Evolutionary conservation across 164 flowering plant species (phyloP), one percentile per base, ranked within the genome.

Genomic region (Chimonanthus salicifolius): DNA sequence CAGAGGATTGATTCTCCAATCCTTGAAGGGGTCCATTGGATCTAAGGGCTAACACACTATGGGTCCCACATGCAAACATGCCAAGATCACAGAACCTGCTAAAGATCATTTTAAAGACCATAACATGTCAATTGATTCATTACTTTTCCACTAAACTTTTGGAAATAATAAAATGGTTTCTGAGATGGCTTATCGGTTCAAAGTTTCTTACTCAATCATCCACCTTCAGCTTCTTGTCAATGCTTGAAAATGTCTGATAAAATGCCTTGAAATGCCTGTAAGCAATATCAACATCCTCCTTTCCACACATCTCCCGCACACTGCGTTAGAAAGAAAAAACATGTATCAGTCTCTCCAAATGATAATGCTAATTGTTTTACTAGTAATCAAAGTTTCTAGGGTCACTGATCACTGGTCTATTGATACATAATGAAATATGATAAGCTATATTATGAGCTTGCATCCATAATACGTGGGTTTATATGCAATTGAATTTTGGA

Each of bases 201-300:
- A 33, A 33, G 33, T 33, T 33, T 33, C 33, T 54, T 3, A 49
- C 43, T 49, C 44, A 72, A 66, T 54, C 54, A 79, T 91, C 97
- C 47, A 91, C 88, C 16, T 68, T 75, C n/a, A 94, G 85, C 86
- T 88, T 91, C 80, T 68, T 83, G 84, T 94, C 97, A 70, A 90
- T 78, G 84, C 87, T 87, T 20, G 97, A 91, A 80, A 94, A 92
- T 46, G 88, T 83, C 74, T 84, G 78, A 73, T 87, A 94, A 76
- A 90, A 94, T 48, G 97, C 96, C 81, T 87, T 90, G 83, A 93
- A 93, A 85, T 91, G 92, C 84, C 81, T 86, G 88, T 91, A 92
- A 68, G 94, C 94, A 68, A 83, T 86, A 80, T 92, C 94, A 48
- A 92, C 71, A 76, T 94, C 98, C 75, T 94, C 97, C 79, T 85